Conservation (phyloP, 169 alveolate genomes). For the Cytauxzoon felis region DNA sequence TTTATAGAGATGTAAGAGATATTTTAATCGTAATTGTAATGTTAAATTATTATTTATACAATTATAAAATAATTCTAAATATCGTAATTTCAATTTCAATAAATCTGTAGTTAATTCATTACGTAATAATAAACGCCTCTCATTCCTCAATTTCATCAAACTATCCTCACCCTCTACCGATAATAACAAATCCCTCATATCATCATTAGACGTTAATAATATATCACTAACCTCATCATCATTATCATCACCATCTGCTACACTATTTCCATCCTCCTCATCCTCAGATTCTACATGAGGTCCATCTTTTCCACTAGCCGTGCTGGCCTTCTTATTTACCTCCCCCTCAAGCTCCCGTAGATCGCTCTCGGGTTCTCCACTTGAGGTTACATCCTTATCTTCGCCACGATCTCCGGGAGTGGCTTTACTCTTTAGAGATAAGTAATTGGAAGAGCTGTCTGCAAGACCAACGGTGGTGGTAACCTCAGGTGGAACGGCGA, state of each 20-base stretch:
- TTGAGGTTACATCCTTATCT: slow-evolving; percentile 20
- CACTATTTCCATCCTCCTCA: background rate
- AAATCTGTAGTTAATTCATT: slow-evolving; percentile 6
- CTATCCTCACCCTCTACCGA: slow-evolving; percentile 29
- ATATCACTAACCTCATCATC: slow-evolving; percentile 1
- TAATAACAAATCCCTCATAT: slow-evolving; percentile 5
- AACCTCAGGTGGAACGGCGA: no score
- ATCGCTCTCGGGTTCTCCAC: slow-evolving; percentile 11
- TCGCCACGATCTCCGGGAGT: slow-evolving; percentile 1
- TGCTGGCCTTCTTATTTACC: background rate
- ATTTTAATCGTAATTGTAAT: slow-evolving; percentile 1
- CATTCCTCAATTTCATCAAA: slow-evolving; percentile 1
- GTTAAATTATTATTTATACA: slow-evolving; percentile 4
- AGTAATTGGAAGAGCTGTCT: no score
- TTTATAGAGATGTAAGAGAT: background rate
- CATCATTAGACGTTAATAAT: slow-evolving; percentile 1
- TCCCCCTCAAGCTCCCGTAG: slow-evolving; percentile 1
- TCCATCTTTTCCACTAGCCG: background rate
- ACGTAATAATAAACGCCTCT: slow-evolving; percentile 14
- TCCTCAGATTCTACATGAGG: slow-evolving; percentile 2
- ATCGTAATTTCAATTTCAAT: slow-evolving; percentile 6
- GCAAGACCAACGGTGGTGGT: no score
- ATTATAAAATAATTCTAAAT: slow-evolving; percentile 19
- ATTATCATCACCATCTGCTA: background rate
- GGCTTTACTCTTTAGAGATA: background rate